phyloP scores from a whole-genome alignment of 2,329 filamentous ascomycete genomes.

The Cladosporium sphaerospermum region DNA sequence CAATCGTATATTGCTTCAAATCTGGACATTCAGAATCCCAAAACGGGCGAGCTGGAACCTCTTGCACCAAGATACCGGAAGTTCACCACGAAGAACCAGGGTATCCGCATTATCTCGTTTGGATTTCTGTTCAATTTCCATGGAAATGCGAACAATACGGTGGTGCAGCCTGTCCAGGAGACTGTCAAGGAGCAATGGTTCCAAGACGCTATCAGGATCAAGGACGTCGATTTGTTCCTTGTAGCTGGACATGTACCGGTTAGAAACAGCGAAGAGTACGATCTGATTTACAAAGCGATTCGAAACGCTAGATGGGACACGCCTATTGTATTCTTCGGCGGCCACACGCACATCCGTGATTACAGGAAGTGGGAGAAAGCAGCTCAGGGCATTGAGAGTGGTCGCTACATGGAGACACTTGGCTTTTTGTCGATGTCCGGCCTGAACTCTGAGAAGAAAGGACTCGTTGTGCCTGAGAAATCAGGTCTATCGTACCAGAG shows the following conservation, averaged over 20 bases:
- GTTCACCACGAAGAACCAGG: constrained; percentile 86
- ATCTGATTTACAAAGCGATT: constrained; percentile 70
- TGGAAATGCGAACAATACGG: constrained; percentile 82
- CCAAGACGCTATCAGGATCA: constrained; percentile 70
- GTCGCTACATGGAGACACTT: constrained; percentile 90
- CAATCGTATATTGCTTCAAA: constrained; percentile 85
- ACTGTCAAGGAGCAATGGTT: constrained; percentile 86
- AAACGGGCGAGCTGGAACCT: constrained; percentile 64
- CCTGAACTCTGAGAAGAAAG: constrained; percentile 38
- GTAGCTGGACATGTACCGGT: constrained; percentile 81
- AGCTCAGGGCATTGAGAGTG: constrained; percentile 75
- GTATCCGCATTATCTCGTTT: constrained; percentile 76
- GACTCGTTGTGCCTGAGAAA: constrained; percentile 26
- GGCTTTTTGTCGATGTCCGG: constrained; percentile 86
- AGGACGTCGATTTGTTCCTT: constrained; percentile 77
- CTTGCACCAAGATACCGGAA: constrained; percentile 78
- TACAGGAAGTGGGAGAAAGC: constrained; percentile 71
- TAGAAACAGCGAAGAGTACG: constrained; percentile 67
- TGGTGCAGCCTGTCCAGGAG: constrained; percentile 72
- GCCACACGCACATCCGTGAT: constrained; percentile 84
- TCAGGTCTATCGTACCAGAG: constrained; percentile 58
- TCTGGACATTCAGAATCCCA: constrained; percentile 74
- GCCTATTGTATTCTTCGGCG: constrained; percentile 87
- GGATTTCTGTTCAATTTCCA: constrained; percentile 95
- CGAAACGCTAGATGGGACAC: constrained; percentile 69